phyloP scores from a whole-genome alignment of 148 eudicot species.

The Oxyria digyna region DNA sequence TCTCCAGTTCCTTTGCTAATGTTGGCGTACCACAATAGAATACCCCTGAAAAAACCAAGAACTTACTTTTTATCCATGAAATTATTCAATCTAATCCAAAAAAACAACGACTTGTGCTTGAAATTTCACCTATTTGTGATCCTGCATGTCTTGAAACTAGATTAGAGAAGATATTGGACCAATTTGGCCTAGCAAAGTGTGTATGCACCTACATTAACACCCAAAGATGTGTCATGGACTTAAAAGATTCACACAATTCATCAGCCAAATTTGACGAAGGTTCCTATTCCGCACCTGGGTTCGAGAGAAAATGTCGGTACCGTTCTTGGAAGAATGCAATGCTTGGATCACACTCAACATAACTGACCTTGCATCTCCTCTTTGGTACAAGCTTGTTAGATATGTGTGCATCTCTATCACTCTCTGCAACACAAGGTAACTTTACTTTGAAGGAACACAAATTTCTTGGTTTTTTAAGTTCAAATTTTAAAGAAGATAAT shows the following conservation, averaged over 20 bases:
- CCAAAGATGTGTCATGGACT: neutral
- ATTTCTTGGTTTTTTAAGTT: neutral
- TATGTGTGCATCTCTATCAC: slow-evolving; percentile 28
- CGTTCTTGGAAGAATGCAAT: slow-evolving; percentile 18
- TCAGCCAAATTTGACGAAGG: neutral
- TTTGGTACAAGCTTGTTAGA: slow-evolving; percentile 20
- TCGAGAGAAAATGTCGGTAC: slow-evolving; percentile 25
- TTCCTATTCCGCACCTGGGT: slow-evolving; percentile 14
- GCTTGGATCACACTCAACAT: slow-evolving; percentile 22
- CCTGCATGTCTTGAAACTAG: slow-evolving; percentile 19
- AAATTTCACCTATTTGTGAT: slow-evolving; percentile 22
- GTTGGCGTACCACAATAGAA: slow-evolving; percentile 28
- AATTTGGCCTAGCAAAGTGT: slow-evolving; percentile 30
- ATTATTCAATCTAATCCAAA: neutral
- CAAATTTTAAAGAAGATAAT: neutral
- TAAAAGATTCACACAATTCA: neutral
- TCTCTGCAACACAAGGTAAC: slow-evolving; percentile 8
- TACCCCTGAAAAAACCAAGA: slow-evolving; percentile 21
- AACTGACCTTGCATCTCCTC: slow-evolving; percentile 30
- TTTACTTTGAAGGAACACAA: neutral
- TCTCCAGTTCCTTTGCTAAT: slow-evolving; percentile 25
- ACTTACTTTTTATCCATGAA: neutral
- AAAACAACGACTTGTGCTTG: neutral
- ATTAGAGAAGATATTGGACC: slow-evolving; percentile 22
- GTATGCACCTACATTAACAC: slow-evolving; percentile 19